Evolutionary conservation across 2,329 filamentous ascomycete species (phyloP), one percentile per base, ranked within the genome.

Genomic region (Colletotrichum trifolii): DNA sequence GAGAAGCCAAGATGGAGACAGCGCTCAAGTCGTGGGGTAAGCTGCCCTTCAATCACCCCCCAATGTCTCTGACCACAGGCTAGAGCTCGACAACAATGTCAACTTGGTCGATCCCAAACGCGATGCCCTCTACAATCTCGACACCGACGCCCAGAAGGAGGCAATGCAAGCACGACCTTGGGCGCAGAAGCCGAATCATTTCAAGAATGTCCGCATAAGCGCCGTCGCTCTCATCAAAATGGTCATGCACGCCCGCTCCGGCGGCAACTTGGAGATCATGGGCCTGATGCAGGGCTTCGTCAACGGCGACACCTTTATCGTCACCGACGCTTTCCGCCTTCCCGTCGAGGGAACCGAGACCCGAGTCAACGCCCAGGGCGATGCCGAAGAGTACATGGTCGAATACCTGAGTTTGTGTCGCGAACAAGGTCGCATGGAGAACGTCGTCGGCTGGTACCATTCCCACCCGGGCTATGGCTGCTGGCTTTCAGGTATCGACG

Each of bases 271-370:
- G 69, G 96, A 99, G 82, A 87, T 99, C 72, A 99, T 99, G 96
- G 96, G 96, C 62, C 79, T 99, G 71, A 99, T 99, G 96, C 92
- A 97, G 75, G 96, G 96, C 67, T 97, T 97, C 77, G 91, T 97
- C 54, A 87, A 93, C 69, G 89, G 90, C 46, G 90, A 96, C 72
- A 87, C 92, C 1, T 92, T 99, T 73, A 88, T 99, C 70, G 91
- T 99, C 58, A 98, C 94, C 1, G 96, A 99, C 74, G 93, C 94
- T 34, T 96, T 98, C 79, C 89, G 94, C 17, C 82, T 99, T 43
- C 96, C 96, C 0, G 96, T 99, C 45, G 96, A 99, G 76, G 96
- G 96, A 34, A 99, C 96, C n/a, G 96, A 99, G 81, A 99, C 96
- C 2, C 87, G 96, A 67, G 96, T 99, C 71, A 99, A 99, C 76